A percentile compares a stretch with the other conserved stretches of the same genome.
Conservation (phyloP, 805 yeast species). For the Wickerhamomyces subpelliculosus region DNA sequence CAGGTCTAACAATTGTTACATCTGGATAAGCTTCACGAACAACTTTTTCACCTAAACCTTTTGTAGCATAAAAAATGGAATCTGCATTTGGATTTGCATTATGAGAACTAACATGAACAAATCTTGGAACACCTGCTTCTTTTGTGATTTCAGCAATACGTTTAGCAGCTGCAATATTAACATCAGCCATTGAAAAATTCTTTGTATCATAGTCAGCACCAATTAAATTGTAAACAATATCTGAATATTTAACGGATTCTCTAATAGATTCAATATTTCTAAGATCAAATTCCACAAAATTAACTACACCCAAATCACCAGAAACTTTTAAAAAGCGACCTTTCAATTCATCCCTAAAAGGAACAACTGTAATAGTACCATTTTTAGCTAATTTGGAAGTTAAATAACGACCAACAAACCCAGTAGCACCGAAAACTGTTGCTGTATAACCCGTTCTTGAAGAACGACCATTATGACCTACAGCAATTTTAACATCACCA, state of each 20-base stretch:
- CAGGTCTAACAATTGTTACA: constrained; percentile 80
- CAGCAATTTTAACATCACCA: constrained; percentile 67
- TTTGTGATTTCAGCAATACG: constrained; percentile 70
- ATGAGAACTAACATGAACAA: constrained; percentile 73
- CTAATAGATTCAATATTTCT: constrained; percentile 71
- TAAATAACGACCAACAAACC: constrained; percentile 70
- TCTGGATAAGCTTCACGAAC: constrained; percentile 65
- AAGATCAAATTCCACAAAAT: constrained; percentile 75
- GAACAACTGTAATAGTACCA: constrained; percentile 71
- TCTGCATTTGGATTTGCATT: constrained; percentile 64
- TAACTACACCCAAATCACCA: constrained; percentile 85
- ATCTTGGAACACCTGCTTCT: constrained; percentile 66
- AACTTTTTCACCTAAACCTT: constrained; percentile 69
- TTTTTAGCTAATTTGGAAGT: constrained; percentile 71
- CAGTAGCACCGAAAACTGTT: constrained; percentile 80
- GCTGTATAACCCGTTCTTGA: constrained; percentile 86
- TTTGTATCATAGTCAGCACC: constrained; percentile 74
- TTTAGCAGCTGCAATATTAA: constrained; percentile 71
- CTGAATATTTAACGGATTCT: constrained; percentile 72
- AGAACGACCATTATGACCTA: constrained; percentile 76
- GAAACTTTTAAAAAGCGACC: constrained; percentile 72
- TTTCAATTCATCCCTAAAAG: constrained; percentile 76
- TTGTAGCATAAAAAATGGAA: constrained; percentile 70
- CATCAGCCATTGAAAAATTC: constrained; percentile 77
- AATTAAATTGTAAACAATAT: constrained; percentile 72